Base-by-base conservation (phyloP, 2,329 filamentous ascomycete species). In the Penicillium sp. region DNA sequence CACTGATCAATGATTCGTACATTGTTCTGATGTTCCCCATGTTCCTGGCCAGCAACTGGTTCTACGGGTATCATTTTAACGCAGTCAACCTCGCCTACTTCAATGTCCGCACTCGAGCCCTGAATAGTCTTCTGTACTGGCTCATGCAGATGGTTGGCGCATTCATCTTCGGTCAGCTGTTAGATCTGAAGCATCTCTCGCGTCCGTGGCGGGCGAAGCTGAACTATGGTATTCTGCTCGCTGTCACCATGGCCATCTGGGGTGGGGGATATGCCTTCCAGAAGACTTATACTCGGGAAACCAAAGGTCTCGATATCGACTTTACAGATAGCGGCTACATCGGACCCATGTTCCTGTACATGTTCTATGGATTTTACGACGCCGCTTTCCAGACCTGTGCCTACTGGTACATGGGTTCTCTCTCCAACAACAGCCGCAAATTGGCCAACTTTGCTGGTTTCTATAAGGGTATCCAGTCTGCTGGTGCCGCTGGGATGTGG, bases 321-420 rank as follows among this genome's bases (percentile, higher is more conserved):
- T 94, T 88, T 86, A 80, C 78, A 2, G 79, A 84, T 51, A 74
- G 78, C 27, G 84, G 84, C 50, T 94, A 88, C 69, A 80, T 87
- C 55, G 90, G 88, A 0, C 89, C 89, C 11, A 90, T 96, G 84
- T 90, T 96, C 71, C 76, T 96, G 48, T 95, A 91, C 78, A 90
- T 96, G 66, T 92, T 92, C 74, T 95, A 94, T 70, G 91, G 91
- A 38, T 87, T 94, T 73, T 94, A 87, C 64, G 93, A 97, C 70
- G 90, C 92, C 40, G 84, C 86, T 51, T 97, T 91, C 87, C 93
- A 97, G 78, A 93, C 91, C 0, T 86, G 81, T 66, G 86, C 92
- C 46, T 97, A 97, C 80, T 97, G 92, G 92, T 92, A 88, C 78
- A 96, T 97, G 88, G 93, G 93, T 47, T 84, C 92, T 7, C 81